Evolutionary conservation across 768 basidiomycete genomes (phyloP).

Genomic region (Lactarius akahatsu): DNA sequence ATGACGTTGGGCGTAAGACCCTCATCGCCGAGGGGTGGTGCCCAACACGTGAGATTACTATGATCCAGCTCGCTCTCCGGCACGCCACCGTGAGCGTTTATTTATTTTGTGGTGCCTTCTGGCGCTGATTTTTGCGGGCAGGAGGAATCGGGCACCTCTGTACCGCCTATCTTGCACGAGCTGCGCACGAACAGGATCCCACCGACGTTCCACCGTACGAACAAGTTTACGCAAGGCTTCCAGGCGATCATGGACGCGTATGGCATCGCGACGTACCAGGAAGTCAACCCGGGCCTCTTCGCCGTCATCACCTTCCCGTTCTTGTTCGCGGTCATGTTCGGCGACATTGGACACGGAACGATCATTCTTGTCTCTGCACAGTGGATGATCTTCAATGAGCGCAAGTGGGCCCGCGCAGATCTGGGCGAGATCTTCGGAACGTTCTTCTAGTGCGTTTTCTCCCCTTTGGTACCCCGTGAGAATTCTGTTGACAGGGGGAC

Average conservation of each 20-base stretch:
- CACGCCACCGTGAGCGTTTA: constrained; percentile 67
- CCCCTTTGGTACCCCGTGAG: constrained; percentile 7
- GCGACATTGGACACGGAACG: constrained; percentile 94
- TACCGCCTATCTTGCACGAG: constrained; percentile 91
- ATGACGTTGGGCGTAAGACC: constrained; percentile 91
- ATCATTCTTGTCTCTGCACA: constrained; percentile 76
- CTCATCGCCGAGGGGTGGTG: constrained; percentile 98
- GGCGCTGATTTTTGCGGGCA: constrained; percentile 26
- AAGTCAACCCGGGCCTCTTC: constrained; percentile 95
- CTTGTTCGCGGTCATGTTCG: constrained; percentile 99
- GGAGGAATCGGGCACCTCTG: constrained; percentile 90
- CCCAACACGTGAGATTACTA: constrained; percentile 85
- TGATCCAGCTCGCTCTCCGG: constrained; percentile 83
- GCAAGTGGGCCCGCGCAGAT: constrained; percentile 67
- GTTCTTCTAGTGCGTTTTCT: constrained; percentile 82
- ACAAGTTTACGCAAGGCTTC: constrained; percentile 96
- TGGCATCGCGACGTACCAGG: constrained; percentile 91
- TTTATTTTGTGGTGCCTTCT: not conserved
- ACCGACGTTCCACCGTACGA: constrained; percentile 92
- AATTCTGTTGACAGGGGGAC: constrained; percentile 32
- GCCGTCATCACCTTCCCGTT: constrained; percentile 94
- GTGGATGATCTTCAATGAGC: constrained; percentile 87
- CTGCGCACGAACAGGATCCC: constrained; percentile 87
- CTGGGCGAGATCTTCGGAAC: constrained; percentile 83
- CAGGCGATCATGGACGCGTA: constrained; percentile 99